Conservation (phyloP, 106 monocot genomes). For the Apostasia shenzhenica region DNA sequence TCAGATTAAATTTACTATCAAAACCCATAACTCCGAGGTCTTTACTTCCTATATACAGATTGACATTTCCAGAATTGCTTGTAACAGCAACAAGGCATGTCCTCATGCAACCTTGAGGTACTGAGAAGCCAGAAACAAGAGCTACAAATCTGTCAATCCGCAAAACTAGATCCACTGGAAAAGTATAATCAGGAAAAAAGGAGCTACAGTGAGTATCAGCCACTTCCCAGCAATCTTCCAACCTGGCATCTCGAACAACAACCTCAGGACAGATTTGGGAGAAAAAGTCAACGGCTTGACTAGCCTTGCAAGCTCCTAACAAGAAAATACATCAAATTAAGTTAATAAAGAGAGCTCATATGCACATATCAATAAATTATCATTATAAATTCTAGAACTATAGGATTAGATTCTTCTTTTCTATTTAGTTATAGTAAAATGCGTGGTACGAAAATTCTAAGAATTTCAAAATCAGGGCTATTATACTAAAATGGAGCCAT, state of each 20-base stretch:
- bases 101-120: slow-evolving; percentile 63
- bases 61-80: slow-evolving; percentile 18
- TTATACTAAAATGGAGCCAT: not conserved
- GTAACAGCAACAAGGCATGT: slow-evolving; percentile 71
- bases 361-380: not conserved
- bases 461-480: not conserved
- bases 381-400: not conserved
- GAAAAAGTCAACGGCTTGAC: slow-evolving; percentile 58
- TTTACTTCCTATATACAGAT: slow-evolving; percentile 34
- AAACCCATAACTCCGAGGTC: slow-evolving; percentile 32
- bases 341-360: not conserved
- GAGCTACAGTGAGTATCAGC: slow-evolving; percentile 96
- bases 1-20: slow-evolving; percentile 39
- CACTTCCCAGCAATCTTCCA: slow-evolving; percentile 95
- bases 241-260: slow-evolving; percentile 64
- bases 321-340: not conserved
- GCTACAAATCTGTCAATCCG: slow-evolving; percentile 65
- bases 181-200: slow-evolving; percentile 74
- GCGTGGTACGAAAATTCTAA: not conserved
- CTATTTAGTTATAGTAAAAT: no score
- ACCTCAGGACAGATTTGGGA: slow-evolving; percentile 50
- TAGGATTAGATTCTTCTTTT: not conserved
- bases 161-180: slow-evolving; percentile 68
- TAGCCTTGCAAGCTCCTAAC: slow-evolving; percentile 47
- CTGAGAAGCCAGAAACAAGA: slow-evolving; percentile 62